A percentile compares a stretch with the other conserved stretches of the same genome.
phyloP scores from a whole-genome alignment of 2,329 filamentous ascomycete genomes.

The Alternaria angustiovoidea region DNA sequence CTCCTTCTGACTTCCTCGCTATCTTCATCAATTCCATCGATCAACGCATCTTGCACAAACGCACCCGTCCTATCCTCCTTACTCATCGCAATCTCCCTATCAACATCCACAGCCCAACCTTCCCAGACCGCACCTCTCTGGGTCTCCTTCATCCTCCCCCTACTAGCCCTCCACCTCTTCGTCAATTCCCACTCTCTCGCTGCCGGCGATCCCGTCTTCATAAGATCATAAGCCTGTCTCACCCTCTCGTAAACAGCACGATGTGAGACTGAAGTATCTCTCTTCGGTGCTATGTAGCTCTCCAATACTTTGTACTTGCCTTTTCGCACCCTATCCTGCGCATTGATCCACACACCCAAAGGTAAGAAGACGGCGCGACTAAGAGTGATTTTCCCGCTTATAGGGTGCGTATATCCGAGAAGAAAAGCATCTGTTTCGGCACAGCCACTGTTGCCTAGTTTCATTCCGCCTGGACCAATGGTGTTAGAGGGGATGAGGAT shows the following conservation, averaged over 20 bases:
- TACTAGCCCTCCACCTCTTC: conserved; percentile 39
- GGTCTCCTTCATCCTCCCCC: conserved; percentile 29
- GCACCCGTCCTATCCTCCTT: conserved; percentile 30
- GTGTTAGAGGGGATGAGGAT: conserved; percentile 26
- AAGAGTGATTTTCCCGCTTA: conserved; percentile 19
- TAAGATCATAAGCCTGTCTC: conserved; percentile 24
- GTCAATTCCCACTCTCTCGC: conserved; percentile 38
- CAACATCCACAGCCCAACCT: conserved; percentile 38
- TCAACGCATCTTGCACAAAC: neutral
- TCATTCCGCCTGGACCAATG: conserved; percentile 13
- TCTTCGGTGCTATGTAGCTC: conserved; percentile 22
- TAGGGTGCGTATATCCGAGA: conserved; percentile 30
- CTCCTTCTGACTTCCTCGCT: conserved; percentile 19
- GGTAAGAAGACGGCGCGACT: conserved; percentile 39
- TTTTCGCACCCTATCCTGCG: conserved; percentile 16
- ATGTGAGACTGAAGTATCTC: conserved; percentile 17
- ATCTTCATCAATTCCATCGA: conserved; percentile 11
- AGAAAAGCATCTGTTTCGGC: conserved; percentile 41
- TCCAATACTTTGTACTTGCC: conserved; percentile 32
- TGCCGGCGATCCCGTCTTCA: conserved; percentile 6
- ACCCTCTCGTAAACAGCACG: conserved; percentile 32
- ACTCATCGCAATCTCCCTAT: conserved; percentile 29
- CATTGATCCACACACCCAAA: conserved; percentile 29
- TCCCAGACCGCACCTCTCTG: conserved; percentile 45
- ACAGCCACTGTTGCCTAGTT: conserved; percentile 9